Base-by-base conservation (phyloP, 2,329 filamentous ascomycete genomes). In the Epichloe baconii region DNA sequence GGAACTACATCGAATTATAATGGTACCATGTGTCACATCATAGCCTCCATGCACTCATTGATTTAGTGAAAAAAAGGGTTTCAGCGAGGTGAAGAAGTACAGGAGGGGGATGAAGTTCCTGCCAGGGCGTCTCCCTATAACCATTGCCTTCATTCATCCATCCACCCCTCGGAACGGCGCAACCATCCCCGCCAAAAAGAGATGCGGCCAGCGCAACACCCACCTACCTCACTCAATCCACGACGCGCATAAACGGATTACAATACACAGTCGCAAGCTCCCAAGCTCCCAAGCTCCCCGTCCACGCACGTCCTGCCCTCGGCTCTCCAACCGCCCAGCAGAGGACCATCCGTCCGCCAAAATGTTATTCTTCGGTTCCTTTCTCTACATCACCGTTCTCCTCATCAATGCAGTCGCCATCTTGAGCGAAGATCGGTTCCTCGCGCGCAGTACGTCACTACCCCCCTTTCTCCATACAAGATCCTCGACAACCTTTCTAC, bases 361-460 rank as follows among this genome's bases (percentile, higher is more conserved):
- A 48, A 87, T 88, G 83, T 73, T 88, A 57, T 78, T 90, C 72
- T 71, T 80, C 56, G 77, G 77, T 50, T 86, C 82, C 62, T 76
- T 93, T 53, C 75, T 93, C 66, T 90, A 91, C 68, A 66, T 91
- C 58, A 78, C 82, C 59, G 76, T 95, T 66, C 87, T 97, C 63
- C 79, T 97, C 65, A 83, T 93, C 70, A 98, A 98, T 70, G 88
- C 88, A 58, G 85, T 97, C 65, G 88, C 90, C 56, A 82, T 96
- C 64, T 85, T 97, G 57, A 95, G 88, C 61, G 90, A 95, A 79
- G 89, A 95, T 71, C 85, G 89, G 55, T 95, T 95, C 69, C 86
- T 95, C 58, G 70, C 85, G 71, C 84, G 67, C 59, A 94, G 68
- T 71, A 64, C 57, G 68, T 54, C 34, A 36, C 26, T 17, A 37